Conservation (phyloP, 345 rosid genomes). For the Murraya koenigii region DNA sequence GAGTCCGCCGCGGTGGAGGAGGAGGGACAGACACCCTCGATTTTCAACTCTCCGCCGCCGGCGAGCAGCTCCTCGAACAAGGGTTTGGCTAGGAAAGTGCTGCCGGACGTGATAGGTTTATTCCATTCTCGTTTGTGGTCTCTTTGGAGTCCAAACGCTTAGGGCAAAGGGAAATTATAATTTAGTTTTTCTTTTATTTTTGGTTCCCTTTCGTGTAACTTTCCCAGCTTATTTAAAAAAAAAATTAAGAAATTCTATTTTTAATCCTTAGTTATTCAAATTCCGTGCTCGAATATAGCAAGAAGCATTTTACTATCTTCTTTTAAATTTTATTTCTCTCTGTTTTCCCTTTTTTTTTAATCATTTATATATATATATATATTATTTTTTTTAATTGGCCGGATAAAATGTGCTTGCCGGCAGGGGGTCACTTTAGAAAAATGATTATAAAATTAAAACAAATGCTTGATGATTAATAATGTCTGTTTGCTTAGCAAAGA, state of each 20-base stretch:
- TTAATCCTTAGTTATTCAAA: not conserved
- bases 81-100: conserved; percentile 87
- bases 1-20: not conserved
- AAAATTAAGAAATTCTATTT: not conserved
- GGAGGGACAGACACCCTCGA: conserved; percentile 9
- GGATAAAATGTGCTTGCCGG: not conserved
- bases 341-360: not conserved
- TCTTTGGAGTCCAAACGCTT: conserved; percentile 87
- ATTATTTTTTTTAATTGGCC: too few species aligned
- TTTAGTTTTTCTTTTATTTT: too few species aligned
- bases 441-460: not conserved
- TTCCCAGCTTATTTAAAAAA: conserved; percentile 16
- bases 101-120: conserved; percentile 93
- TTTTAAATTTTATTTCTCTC: not conserved
- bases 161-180: conserved; percentile 9
- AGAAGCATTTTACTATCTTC: not conserved
- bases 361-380: too few species aligned
- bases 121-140: conserved; percentile 88
- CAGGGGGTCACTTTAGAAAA: not conserved
- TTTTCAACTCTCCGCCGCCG: conserved; percentile 13
- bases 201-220: not conserved
- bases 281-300: not conserved
- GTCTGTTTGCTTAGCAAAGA: conserved; percentile 20
- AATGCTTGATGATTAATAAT: not conserved
- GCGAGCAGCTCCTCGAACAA: conserved; percentile 34